Evolutionary conservation across 2,329 filamentous ascomycete species (phyloP), one percentile per base, ranked within the genome.

Genomic region (Xylariaceae sp.): DNA sequence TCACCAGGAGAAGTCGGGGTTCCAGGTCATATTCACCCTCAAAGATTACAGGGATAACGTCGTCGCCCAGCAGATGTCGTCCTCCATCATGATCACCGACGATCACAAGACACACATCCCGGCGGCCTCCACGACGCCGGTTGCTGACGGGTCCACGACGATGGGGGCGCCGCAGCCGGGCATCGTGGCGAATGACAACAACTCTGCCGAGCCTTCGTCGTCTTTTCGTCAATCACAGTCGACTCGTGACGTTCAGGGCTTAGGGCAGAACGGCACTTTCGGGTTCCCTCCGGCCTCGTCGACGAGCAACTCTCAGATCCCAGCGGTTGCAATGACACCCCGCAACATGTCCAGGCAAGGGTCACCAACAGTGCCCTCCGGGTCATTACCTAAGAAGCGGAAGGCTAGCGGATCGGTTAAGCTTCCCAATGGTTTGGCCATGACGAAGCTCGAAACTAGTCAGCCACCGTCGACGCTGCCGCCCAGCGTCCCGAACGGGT

Each of bases 1-100:
- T 71, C 93, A 98, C 66, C 87, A 89, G 57, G 95, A 98, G 75
- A 98, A 98, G 77, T 79, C 89, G 64, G 93, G 93, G 1, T 99
- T 97, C 74, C 81, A 83, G 61, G 92, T 98, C 66, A 96, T 99
- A 61, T 96, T 98, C 74, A 98, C 93, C 1, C 81, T 99, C 68
- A 96, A 93, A 70, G 91, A 97, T 73, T 85, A 85, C 68, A 78
- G 85, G 61, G 89, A 88, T 65, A 86, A 86, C 44, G 77, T 96
- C 29, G 78, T 98, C 43, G 90, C 91, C 6, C 93, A 99, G 74
- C 86, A 87, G 50, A 88, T 96, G 62, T 91, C 91, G 19, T 87
- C 89, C 52, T 90, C 91, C 0, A 96, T 98, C 62, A 93, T 97
- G 83, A 97, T 98, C 61, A 98, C 95, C 1, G 93, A 99, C 71